Evolutionary conservation across 2,329 filamentous ascomycete genomes (phyloP), one percentile per base, ranked within the genome.

Genomic region (Fusarium circinatum): DNA sequence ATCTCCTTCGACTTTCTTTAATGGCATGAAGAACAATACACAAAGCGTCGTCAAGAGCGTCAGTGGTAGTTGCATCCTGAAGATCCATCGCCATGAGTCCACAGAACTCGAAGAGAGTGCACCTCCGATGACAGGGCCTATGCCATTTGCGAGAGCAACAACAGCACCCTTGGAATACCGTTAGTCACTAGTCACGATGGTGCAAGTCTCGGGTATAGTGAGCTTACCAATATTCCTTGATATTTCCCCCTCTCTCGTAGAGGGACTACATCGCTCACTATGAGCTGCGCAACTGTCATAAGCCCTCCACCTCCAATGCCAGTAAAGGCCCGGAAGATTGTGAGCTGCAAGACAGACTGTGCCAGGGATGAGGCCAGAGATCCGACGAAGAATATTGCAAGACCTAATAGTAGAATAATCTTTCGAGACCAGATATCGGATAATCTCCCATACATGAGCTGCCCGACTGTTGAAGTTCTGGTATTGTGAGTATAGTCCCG

Each of bases 191-290:
- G n/a, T n/a, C n/a, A n/a, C n/a, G 9, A 4, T 11, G 4, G 3
- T 44, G 15, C 10, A 10, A 30, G 24, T 0, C 3, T 5, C 3
- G n/a, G 4, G 9, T 2, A 13, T 7, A 6, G 1, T 3, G 6
- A 5, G 63, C 79, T 64, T 66, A 84, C 88, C 70, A 87, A 62
- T 63, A 84, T 82, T 1, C 92, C 93, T 79, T 95, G 93, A 87
- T 92, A 95, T 24, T 92, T 87, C 1, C 93, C 93, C 63, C 93
- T 85, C 66, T 94, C 89, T 9, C 92, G 85, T 28, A 94, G 83
- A 0, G 92, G 88, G 3, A 95, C 88, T 18, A 94, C 86, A 79
- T 95, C 93, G 70, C 89, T 92, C 75, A 95, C 83, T 66, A 95
- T 84, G 42, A 95, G 91, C 61, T 87, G 89, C 14, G 91, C 90